Evolutionary conservation across 129 eudicot genomes (phyloP).

Genomic region (Chrysanthemum makinoi): DNA sequence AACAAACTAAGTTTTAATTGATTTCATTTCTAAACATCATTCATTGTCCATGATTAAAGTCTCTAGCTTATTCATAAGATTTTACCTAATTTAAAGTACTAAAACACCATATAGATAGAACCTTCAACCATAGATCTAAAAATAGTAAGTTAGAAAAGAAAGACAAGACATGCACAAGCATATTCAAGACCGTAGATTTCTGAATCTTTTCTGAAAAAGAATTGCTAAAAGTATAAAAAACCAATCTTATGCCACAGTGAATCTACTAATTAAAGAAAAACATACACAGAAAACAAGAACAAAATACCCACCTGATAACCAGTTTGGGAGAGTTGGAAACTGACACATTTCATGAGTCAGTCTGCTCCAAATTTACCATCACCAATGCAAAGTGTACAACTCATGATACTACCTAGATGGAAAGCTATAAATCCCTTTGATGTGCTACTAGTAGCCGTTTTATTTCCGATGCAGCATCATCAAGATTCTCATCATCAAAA

Average conservation of each 20-base stretch:
- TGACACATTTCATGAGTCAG: slow-evolving; percentile 26
- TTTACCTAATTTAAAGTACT: background rate
- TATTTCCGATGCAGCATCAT: slow-evolving; percentile 88
- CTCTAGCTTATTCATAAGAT: slow-evolving; percentile 6
- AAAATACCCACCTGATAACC: slow-evolving; percentile 33
- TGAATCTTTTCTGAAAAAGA: background rate
- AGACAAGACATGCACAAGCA: slow-evolving; percentile 20
- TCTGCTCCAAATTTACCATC: slow-evolving; percentile 18
- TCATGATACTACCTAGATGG: background rate
- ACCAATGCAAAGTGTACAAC: slow-evolving; percentile 12
- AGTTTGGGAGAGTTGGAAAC: slow-evolving; percentile 34
- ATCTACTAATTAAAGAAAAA: slow-evolving; percentile 11
- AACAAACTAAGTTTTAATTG: background rate
- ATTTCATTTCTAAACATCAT: background rate
- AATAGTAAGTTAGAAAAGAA: slow-evolving; percentile 5
- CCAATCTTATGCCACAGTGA: slow-evolving; percentile 21
- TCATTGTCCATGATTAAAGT: background rate
- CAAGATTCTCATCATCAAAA: slow-evolving; percentile 69
- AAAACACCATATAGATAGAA: background rate
- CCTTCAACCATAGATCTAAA: slow-evolving; percentile 19
- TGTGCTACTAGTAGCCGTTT: slow-evolving; percentile 35
- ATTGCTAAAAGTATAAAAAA: slow-evolving; percentile 10
- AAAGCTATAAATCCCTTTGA: background rate
- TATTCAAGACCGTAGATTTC: background rate
- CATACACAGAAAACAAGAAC: background rate